A percentile compares a stretch with the other conserved stretches of the same genome.
These are phyloP conservation scores for Flaveria sonorensis DNA, from an alignment of 129 eudicot genomes.

Conservation along the genomic window DNA sequence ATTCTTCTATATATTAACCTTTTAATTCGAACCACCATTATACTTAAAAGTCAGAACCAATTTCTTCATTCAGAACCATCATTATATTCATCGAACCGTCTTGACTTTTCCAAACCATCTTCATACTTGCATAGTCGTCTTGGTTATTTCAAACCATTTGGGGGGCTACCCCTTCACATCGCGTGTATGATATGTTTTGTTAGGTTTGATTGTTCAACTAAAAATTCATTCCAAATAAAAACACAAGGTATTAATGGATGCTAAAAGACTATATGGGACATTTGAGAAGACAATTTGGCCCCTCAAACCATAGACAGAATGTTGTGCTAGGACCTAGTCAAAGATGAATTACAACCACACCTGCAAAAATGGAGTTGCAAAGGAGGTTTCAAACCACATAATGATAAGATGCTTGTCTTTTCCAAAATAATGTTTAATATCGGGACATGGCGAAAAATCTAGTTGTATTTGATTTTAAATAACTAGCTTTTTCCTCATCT, in stretches of 20 bases:
- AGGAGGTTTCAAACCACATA: background rate
- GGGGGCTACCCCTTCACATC: too few species aligned
- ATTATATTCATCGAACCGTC: too few species aligned
- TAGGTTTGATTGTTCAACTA: background rate
- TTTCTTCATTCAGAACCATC: too few species aligned
- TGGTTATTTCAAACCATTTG: too few species aligned
- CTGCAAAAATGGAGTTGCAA: background rate
- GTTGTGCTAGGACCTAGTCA: background rate
- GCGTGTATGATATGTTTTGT: too few species aligned
- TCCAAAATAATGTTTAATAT: background rate
- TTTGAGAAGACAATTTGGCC: conserved; percentile 3
- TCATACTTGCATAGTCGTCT: too few species aligned
- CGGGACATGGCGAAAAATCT: background rate
- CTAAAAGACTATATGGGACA: background rate
- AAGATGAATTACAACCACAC: conserved; percentile 9
- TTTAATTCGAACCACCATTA: too few species aligned
- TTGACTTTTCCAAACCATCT: too few species aligned
- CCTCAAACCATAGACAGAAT: background rate
- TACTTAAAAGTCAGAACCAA: too few species aligned
- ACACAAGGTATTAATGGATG: background rate
- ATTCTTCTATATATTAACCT: too few species aligned
- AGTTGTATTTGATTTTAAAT: background rate
- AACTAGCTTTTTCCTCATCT: background rate
- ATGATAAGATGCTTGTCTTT: background rate
- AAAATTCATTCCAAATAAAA: background rate